These are phyloP conservation scores for Boletus semigastroideus DNA, from an alignment of 1,284 basidiomycete genomes.

Conservation along the genomic window DNA sequence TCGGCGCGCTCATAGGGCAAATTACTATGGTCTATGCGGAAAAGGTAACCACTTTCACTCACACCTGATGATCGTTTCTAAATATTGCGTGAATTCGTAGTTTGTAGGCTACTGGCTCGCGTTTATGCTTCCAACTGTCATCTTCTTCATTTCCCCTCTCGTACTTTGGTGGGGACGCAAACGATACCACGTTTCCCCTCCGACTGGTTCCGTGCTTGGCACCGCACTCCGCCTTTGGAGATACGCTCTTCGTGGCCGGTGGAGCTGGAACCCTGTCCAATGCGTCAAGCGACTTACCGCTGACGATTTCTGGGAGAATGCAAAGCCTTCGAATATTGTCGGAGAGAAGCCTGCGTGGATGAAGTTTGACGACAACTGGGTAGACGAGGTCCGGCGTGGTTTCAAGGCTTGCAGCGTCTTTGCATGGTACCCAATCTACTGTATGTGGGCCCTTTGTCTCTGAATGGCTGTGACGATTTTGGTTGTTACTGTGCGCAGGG, in stretches of 20 bases:
- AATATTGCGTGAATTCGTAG: constrained; percentile 24
- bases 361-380: constrained; percentile 76
- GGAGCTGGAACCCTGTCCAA: constrained; percentile 56
- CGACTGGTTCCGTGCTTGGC: constrained; percentile 74
- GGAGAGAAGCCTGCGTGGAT: constrained; percentile 60
- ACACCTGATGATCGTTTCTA: not conserved
- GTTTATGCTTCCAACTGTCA: constrained; percentile 63
- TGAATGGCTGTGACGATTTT: constrained; percentile 1
- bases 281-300: constrained; percentile 51
- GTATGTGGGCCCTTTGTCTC: constrained; percentile 37
- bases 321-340: constrained; percentile 60
- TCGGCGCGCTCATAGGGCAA: constrained; percentile 72
- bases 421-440: constrained; percentile 72
- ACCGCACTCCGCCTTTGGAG: constrained; percentile 51
- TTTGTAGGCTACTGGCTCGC: constrained; percentile 74
- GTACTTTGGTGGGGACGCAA: constrained; percentile 69
- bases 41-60: constrained; percentile 43
- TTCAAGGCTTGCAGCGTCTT: constrained; percentile 87
- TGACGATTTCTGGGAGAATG: constrained; percentile 77
- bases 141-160: constrained; percentile 71
- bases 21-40: constrained; percentile 73
- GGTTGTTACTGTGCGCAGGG: constrained; percentile 43
- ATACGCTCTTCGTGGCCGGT: constrained; percentile 52
- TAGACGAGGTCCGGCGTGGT: constrained; percentile 81
- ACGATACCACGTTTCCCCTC: constrained; percentile 67